Evolutionary conservation across 352 stramenopile genomes (phyloP).

Genomic region (Globisporangium irregulare): DNA sequence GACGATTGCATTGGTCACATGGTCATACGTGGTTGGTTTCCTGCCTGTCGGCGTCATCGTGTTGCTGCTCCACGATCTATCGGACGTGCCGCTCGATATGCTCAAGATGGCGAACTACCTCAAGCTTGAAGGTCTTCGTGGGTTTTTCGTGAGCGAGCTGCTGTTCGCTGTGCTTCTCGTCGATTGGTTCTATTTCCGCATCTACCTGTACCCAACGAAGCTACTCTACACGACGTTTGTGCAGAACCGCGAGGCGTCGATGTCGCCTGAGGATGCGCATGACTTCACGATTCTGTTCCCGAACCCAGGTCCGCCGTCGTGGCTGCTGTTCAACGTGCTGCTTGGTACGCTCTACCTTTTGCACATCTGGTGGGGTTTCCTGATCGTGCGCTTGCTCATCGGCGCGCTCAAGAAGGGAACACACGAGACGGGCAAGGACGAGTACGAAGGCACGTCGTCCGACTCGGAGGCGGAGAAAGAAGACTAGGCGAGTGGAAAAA

Average conservation of each 20-base stretch:
- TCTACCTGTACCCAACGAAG: slow-evolving; percentile 84
- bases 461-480: slow-evolving; percentile 78
- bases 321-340: slow-evolving; percentile 81
- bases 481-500: too few relatives aligned
- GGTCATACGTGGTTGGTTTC: slow-evolving; percentile 81
- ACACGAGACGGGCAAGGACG: slow-evolving; percentile 77
- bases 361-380: slow-evolving; percentile 83
- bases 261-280: slow-evolving; percentile 66
- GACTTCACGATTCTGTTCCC: slow-evolving; percentile 70
- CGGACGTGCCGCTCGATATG: slow-evolving; percentile 86
- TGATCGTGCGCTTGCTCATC: slow-evolving; percentile 68
- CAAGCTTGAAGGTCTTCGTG: slow-evolving; percentile 72
- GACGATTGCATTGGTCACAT: slow-evolving; percentile 83
- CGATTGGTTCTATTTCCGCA: slow-evolving; percentile 83
- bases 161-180: slow-evolving; percentile 62
- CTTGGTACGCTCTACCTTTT: slow-evolving; percentile 70
- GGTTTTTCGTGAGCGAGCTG: slow-evolving; percentile 71
- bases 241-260: slow-evolving; percentile 71
- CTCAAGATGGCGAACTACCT: slow-evolving; percentile 91
- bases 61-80: slow-evolving; percentile 81
- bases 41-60: slow-evolving; percentile 82
- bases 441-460: slow-evolving; percentile 83
- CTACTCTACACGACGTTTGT: slow-evolving; percentile 74
- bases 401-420: slow-evolving; percentile 71
- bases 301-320: slow-evolving; percentile 66